Evolutionary conservation across 768 basidiomycete genomes (phyloP).

Genomic region (Suillus subaureus): DNA sequence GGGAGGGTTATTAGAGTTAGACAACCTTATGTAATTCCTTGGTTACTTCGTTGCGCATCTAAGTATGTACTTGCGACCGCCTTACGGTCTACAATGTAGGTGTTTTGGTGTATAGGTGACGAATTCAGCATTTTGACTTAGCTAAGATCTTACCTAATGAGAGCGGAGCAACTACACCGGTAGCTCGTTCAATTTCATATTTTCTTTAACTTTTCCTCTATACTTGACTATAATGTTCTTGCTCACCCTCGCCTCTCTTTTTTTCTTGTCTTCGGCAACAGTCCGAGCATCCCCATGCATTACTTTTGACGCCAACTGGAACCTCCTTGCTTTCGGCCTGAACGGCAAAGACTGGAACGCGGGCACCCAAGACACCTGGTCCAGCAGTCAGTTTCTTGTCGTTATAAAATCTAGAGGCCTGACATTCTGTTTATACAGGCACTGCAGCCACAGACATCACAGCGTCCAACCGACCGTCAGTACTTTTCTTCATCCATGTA

Average conservation of each 20-base stretch:
- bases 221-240: constrained; percentile 33
- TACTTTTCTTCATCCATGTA: constrained; percentile 4
- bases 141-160: background rate
- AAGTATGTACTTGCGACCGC: too few relatives aligned
- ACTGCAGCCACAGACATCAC: constrained; percentile 66
- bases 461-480: constrained; percentile 72
- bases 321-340: constrained; percentile 85
- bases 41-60: background rate
- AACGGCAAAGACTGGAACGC: constrained; percentile 84
- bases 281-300: constrained; percentile 60
- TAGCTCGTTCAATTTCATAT: background rate
- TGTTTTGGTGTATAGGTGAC: too few relatives aligned
- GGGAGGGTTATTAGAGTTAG: background rate
- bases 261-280: constrained; percentile 38
- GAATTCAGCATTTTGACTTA: background rate
- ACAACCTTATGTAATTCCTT: too few relatives aligned
- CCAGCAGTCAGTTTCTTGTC: constrained; percentile 41
- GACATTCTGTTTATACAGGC: constrained; percentile 20
- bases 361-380: constrained; percentile 72
- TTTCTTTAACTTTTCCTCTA: background rate
- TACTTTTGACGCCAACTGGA: constrained; percentile 79
- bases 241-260: constrained; percentile 58
- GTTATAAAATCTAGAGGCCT: background rate
- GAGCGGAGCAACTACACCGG: background rate
- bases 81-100: too few relatives aligned